Conservation (phyloP, 495 filamentous ascomycete genomes). For the Aspergillus leporis region DNA sequence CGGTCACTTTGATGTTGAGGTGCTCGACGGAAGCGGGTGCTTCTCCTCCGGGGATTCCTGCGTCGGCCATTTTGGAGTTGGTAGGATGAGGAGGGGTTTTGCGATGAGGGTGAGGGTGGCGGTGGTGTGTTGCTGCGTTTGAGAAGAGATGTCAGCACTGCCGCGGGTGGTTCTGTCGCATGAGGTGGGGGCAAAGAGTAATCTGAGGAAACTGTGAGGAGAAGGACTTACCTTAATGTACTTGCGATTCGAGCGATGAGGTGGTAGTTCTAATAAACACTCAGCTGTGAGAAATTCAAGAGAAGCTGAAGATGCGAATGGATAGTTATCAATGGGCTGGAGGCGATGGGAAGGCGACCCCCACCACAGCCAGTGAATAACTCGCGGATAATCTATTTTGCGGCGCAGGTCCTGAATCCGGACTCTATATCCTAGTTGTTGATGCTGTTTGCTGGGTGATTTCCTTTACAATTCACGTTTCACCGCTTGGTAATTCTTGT, state of each 20-base stretch:
- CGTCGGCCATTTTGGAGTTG: slow-evolving; percentile 50
- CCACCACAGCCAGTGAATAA: slow-evolving; percentile 23
- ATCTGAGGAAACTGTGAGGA: background rate
- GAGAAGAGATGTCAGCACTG: slow-evolving; percentile 13
- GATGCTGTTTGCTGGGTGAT: background rate
- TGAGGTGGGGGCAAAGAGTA: slow-evolving; percentile 15
- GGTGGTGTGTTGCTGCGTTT: background rate
- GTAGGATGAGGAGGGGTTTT: slow-evolving; percentile 2
- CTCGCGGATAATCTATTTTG: slow-evolving; percentile 46
- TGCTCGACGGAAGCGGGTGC: slow-evolving; percentile 72
- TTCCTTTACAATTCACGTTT: background rate
- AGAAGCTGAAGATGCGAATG: slow-evolving; percentile 15
- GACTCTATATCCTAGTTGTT: background rate
- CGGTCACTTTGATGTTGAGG: slow-evolving; percentile 99
- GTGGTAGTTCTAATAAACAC: background rate
- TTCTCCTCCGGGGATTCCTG: slow-evolving; percentile 38
- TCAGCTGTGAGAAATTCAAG: slow-evolving; percentile 16
- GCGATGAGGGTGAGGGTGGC: slow-evolving; percentile 20
- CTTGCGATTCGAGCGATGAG: background rate
- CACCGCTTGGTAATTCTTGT: background rate
- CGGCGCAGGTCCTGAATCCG: slow-evolving; percentile 23
- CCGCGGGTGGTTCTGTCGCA: slow-evolving; percentile 10
- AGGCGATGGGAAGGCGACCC: slow-evolving; percentile 23
- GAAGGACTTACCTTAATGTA: background rate
- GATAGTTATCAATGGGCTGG: slow-evolving; percentile 9